These are phyloP conservation scores for Venturia oleaginea DNA, from an alignment of 2,329 filamentous ascomycete genomes.

Conservation along the genomic window DNA sequence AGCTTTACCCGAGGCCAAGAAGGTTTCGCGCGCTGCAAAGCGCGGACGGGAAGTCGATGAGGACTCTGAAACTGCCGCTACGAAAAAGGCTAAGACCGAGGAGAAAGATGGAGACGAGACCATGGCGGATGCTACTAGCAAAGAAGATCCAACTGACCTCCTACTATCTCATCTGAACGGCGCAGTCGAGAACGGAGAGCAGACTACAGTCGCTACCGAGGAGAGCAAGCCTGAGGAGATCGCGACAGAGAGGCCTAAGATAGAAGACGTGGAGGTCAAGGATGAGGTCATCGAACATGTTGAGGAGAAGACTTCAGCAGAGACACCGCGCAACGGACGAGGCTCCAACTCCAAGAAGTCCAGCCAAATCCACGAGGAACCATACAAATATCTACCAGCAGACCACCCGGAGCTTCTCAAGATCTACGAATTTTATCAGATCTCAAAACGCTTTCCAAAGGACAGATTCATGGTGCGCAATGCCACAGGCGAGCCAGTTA, in stretches of 20 bases:
- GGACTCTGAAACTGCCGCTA: not conserved
- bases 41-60: not conserved
- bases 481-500: slow-evolving; percentile 73
- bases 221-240: not conserved
- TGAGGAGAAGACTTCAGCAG: not conserved
- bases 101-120: not conserved
- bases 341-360: slow-evolving; percentile 28
- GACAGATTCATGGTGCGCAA: slow-evolving; percentile 97
- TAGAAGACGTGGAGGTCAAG: not conserved
- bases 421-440: slow-evolving; percentile 76
- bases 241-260: not conserved
- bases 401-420: slow-evolving; percentile 66
- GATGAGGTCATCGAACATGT: not conserved
- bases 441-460: slow-evolving; percentile 75
- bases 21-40: slow-evolving; percentile 19
- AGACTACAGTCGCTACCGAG: not conserved
- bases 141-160: not conserved
- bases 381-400: slow-evolving; percentile 79
- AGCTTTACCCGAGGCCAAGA: slow-evolving; percentile 57
- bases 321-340: not conserved
- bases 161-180: slow-evolving; percentile 4
- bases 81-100: not conserved
- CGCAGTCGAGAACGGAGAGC: not conserved
- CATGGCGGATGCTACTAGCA: slow-evolving; percentile 1
- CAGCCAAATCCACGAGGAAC: slow-evolving; percentile 63